Percentiles rank a stretch among this genome's conserved stretches.
Evolutionary conservation across 148 eudicot species (phyloP).

Genomic region (Chenopodium quinoa): DNA sequence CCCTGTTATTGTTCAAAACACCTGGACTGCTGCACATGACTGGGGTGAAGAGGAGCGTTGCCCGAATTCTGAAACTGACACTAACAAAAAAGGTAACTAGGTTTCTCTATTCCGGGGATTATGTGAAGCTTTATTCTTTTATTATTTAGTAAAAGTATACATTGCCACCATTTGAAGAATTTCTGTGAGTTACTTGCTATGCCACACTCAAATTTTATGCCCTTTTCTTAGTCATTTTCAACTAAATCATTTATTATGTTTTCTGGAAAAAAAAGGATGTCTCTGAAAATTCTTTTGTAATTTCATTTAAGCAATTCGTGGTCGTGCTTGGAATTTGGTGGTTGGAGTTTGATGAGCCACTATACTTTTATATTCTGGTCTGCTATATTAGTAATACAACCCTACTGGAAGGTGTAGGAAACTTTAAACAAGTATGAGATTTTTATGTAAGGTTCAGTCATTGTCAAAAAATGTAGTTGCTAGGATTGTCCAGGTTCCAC

Average conservation of each 20-base stretch:
- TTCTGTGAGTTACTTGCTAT: not conserved
- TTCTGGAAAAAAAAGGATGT: too few relatives aligned
- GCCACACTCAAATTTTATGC: not conserved
- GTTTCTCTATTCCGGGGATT: not conserved
- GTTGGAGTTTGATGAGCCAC: not conserved
- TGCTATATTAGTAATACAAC: not conserved
- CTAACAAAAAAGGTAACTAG: constrained; percentile 65
- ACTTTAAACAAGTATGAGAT: not conserved
- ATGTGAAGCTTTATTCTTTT: not conserved
- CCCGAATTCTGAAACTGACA: constrained; percentile 58
- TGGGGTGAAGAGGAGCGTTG: constrained; percentile 98
- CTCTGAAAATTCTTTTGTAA: not conserved
- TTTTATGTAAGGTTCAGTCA: not conserved
- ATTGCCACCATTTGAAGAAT: not conserved
- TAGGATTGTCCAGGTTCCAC: not conserved
- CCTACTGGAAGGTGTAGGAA: not conserved
- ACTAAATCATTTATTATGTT: not conserved
- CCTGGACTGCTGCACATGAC: constrained; percentile 94
- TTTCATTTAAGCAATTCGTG: not conserved
- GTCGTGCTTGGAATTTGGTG: too few relatives aligned
- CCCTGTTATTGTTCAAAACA: constrained; percentile 94
- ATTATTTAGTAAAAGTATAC: not conserved
- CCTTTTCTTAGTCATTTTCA: not conserved
- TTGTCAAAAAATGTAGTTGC: not conserved
- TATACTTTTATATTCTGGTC: not conserved